Percentiles rank a stretch among this genome's conserved stretches.
phyloP scores from a whole-genome alignment of 2,329 filamentous ascomycete species.

The Paecilomyces variotii region DNA sequence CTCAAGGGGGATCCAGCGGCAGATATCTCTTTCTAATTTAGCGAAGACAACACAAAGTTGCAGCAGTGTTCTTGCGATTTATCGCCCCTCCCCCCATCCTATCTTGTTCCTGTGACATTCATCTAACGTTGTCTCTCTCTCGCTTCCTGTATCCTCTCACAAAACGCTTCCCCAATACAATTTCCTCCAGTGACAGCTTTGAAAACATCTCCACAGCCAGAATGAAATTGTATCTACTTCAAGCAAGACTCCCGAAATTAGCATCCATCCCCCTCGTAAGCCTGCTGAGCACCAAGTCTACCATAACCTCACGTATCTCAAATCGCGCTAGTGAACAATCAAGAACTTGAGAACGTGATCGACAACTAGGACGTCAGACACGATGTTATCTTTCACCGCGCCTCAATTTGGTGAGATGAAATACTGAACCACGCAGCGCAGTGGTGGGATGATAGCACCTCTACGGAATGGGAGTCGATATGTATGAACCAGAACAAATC shows the following conservation, averaged over 20 bases:
- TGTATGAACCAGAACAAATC: neutral
- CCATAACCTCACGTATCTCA: slow-evolving; percentile 5
- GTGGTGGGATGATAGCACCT: slow-evolving; percentile 3
- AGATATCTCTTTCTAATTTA: slow-evolving; percentile 9
- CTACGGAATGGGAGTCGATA: neutral
- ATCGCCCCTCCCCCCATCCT: neutral
- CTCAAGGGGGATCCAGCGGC: slow-evolving; percentile 21
- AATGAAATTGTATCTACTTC: slow-evolving; percentile 13
- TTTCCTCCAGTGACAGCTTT: slow-evolving; percentile 21
- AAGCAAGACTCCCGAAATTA: slow-evolving; percentile 7
- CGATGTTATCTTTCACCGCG: slow-evolving; percentile 4
- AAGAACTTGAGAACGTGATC: neutral
- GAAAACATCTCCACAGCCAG: slow-evolving; percentile 21
- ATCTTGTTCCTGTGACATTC: neutral
- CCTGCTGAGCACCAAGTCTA: slow-evolving; percentile 3
- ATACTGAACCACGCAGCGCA: slow-evolving; percentile 9
- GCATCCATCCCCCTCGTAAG: neutral
- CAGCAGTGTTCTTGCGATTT: slow-evolving; percentile 2
- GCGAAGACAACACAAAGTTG: slow-evolving; percentile 23
- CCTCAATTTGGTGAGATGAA: slow-evolving; percentile 6
- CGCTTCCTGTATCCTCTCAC: slow-evolving; percentile 21
- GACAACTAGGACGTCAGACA: slow-evolving; percentile 2
- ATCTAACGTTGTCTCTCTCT: slow-evolving; percentile 5
- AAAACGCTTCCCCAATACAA: slow-evolving; percentile 24
- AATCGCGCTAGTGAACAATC: slow-evolving; percentile 1